A percentile compares a stretch with the other conserved stretches of the same genome.
phyloP scores from a whole-genome alignment of 2,329 filamentous ascomycete genomes.

The Scortechinia acanthostroma region DNA sequence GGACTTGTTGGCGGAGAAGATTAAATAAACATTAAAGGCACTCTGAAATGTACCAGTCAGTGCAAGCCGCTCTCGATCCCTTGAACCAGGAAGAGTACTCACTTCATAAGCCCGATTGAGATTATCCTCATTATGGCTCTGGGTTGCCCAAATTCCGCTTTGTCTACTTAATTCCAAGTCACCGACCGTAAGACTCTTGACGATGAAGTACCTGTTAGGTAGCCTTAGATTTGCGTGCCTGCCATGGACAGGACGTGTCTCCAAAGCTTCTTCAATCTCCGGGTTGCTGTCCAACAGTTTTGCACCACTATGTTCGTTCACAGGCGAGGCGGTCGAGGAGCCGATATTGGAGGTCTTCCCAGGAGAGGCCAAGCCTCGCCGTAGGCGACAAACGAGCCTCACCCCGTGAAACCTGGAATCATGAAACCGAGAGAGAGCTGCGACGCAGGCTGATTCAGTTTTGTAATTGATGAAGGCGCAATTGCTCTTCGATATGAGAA shows the following conservation, averaged over 20 bases:
- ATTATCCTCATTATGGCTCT: slow-evolving; percentile 79
- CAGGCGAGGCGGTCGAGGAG: slow-evolving; percentile 10
- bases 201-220: slow-evolving; percentile 63
- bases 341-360: slow-evolving; percentile 42
- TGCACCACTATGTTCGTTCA: too few species aligned
- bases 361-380: slow-evolving; percentile 41
- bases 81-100: slow-evolving; percentile 13
- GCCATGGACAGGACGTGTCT: neutral
- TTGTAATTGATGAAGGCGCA: slow-evolving; percentile 95
- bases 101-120: slow-evolving; percentile 81
- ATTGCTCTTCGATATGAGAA: slow-evolving; percentile 92
- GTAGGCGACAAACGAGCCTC: slow-evolving; percentile 75
- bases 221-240: slow-evolving; percentile 45
- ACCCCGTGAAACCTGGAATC: slow-evolving; percentile 85
- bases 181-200: slow-evolving; percentile 87
- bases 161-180: slow-evolving; percentile 80
- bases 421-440: slow-evolving; percentile 77
- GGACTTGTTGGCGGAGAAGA: slow-evolving; percentile 96
- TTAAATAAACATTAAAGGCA: slow-evolving; percentile 77
- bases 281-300: too few species aligned
- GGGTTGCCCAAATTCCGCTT: slow-evolving; percentile 88
- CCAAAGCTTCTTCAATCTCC: neutral
- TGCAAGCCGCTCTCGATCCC: too few species aligned
- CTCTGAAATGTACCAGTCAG: slow-evolving; percentile 34
- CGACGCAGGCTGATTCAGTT: slow-evolving; percentile 67